Conservation (phyloP, 2,329 filamentous ascomycete species). For the Thelonectria olida region DNA sequence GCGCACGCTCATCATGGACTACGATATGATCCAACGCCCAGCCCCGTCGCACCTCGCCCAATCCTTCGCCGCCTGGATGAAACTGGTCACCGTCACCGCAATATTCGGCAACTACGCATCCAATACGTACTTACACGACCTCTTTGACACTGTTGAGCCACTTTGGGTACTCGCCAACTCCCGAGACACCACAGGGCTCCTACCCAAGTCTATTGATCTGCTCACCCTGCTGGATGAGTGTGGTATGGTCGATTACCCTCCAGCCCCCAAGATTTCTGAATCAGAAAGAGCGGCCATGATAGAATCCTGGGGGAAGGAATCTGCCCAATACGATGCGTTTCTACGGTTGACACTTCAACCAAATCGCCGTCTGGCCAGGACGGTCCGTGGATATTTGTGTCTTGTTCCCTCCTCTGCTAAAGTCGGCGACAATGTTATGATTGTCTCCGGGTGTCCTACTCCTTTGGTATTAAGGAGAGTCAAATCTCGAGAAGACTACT, state of each 20-base stretch:
- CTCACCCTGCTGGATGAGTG: constrained; percentile 23
- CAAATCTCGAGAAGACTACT: constrained; percentile 18
- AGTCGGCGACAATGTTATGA: constrained; percentile 29
- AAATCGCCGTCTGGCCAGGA: constrained; percentile 29
- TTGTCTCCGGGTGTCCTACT: constrained; percentile 29
- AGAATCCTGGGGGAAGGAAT: constrained; percentile 15
- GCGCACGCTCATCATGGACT: constrained; percentile 39
- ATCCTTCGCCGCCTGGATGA: constrained; percentile 30
- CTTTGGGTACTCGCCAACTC: constrained; percentile 35
- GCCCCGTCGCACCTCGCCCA: constrained; percentile 23
- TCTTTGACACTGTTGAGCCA: constrained; percentile 31
- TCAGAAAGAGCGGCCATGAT: constrained; percentile 15
- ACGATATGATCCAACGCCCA: constrained; percentile 30
- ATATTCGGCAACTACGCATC: constrained; percentile 8
- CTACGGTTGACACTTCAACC: constrained; percentile 23
- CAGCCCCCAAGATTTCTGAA: constrained; percentile 14
- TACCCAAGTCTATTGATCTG: constrained; percentile 28
- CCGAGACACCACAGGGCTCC: constrained; percentile 26
- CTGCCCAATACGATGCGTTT: constrained; percentile 29
- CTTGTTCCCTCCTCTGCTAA: constrained; percentile 26
- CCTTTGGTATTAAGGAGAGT: constrained; percentile 27
- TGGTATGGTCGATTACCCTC: constrained; percentile 20
- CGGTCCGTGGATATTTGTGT: constrained; percentile 30
- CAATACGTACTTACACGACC: constrained; percentile 22
- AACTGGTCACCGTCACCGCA: constrained; percentile 23